Evolutionary conservation across 352 stramenopile species (phyloP), one percentile per base, ranked within the genome.

Genomic region (Phytopythium mirpurense): DNA sequence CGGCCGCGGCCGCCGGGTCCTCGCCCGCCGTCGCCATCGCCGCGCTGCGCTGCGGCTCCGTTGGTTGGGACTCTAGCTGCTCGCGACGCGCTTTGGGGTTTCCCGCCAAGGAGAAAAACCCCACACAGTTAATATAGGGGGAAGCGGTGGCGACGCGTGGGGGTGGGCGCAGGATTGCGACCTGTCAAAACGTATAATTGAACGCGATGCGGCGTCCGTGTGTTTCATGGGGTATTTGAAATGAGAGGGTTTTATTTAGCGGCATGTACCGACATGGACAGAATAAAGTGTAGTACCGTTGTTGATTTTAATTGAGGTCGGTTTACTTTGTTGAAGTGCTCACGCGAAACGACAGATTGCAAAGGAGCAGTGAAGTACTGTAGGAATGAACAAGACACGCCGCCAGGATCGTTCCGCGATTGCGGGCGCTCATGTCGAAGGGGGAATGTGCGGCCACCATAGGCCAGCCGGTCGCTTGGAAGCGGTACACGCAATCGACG

Each of bases 1-100:
- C 51, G 18, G 65, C 52, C 29, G 63, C 68, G 16, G 71, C 71
- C 36, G 56, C 60, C 19, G 21, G 45, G 2, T 51, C 40, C 46
- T 67, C 69, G 27, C 46, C 60, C 27, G 44, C 47, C 42, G 52
- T 52, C 42, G 62, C 56, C 62, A 70, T 70, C 35, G 42, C 23
- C 23, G 5, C 23, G 3, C 18, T 15, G 3, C 21, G 23, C 44
- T 6, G 5, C 26, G 16, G 23, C 42, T 49, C 5, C 14, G n/a
- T n/a, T n/a, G n/a, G n/a, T n/a, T n/a, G n/a, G n/a, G n/a, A n/a
- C n/a, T n/a, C n/a, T n/a, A n/a, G n/a, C n/a, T n/a, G n/a, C n/a
- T n/a, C n/a, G n/a, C n/a, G n/a, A n/a, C n/a, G n/a, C n/a, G n/a
- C 29, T 32, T 32, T 9, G 29, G 29, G 5, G 5, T 10, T 32